Conservation (phyloP, 108 stramenopile species). For the Asterionellopsis glacialis region DNA sequence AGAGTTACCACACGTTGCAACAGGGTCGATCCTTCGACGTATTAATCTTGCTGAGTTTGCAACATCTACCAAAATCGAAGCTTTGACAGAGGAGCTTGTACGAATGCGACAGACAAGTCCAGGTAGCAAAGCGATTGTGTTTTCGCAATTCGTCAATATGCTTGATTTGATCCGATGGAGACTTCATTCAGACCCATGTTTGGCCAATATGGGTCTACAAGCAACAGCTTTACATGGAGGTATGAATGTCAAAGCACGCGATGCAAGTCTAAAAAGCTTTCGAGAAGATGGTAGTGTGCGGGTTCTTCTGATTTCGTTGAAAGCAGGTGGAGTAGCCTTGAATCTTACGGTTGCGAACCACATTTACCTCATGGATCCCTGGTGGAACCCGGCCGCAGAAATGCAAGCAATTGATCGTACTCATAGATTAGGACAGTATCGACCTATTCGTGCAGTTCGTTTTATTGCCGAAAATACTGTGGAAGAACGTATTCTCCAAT, state of each 20-base stretch:
- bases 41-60: constrained; percentile 94
- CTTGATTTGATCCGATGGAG: constrained; percentile 93
- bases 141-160: constrained; percentile 98
- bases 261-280: constrained; percentile 80
- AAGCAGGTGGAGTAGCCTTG: constrained; percentile 96
- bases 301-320: constrained; percentile 91
- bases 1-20: constrained; percentile 66
- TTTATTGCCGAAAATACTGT: constrained; percentile 96
- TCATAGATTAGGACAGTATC: constrained; percentile 93
- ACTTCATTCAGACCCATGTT: constrained; percentile 80
- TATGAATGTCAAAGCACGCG: constrained; percentile 89
- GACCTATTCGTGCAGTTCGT: constrained; percentile 91
- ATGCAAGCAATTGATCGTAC: constrained; percentile 99
- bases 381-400: constrained; percentile 88
- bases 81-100: constrained; percentile 87
- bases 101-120: constrained; percentile 83
- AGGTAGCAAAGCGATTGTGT: constrained; percentile 96
- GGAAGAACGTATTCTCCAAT: constrained; percentile 94
- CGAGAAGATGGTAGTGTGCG: constrained; percentile 78
- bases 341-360: constrained; percentile 93
- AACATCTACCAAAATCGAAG: constrained; percentile 95
- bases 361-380: constrained; percentile 82
- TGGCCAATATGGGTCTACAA: constrained; percentile 72
- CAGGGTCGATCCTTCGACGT: constrained; percentile 83
- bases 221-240: constrained; percentile 84